Conservation (phyloP, 106 monocot species). For the Allium fistulosum region DNA sequence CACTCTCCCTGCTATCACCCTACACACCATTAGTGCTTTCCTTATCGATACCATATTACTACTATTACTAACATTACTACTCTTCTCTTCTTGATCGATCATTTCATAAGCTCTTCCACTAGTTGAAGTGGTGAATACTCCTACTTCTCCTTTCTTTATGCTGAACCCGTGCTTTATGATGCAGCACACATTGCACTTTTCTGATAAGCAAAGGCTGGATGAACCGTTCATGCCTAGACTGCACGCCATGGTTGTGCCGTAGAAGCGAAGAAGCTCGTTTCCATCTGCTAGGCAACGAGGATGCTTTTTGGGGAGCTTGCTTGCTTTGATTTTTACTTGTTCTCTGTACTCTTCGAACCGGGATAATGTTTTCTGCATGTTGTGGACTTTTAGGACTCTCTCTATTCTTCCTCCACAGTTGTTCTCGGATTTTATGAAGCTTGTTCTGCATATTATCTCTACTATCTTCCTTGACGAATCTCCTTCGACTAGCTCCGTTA, state of each 20-base stretch:
- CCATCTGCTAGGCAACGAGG: slow-evolving; percentile 95
- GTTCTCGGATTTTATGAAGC: slow-evolving; percentile 62
- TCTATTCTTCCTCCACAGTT: slow-evolving; percentile 56
- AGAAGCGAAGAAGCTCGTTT: slow-evolving; percentile 83
- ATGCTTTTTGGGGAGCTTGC: slow-evolving; percentile 88
- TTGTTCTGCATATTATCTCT: slow-evolving; percentile 93
- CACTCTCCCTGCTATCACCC: slow-evolving; percentile 87
- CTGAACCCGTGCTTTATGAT: slow-evolving; percentile 79
- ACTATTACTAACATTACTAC: neutral
- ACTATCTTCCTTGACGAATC: slow-evolving; percentile 98
- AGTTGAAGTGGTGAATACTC: slow-evolving; percentile 90
- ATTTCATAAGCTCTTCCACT: slow-evolving; percentile 76
- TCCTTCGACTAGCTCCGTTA: slow-evolving; percentile 85
- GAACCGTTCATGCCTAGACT: slow-evolving; percentile 59
- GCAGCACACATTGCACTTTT: slow-evolving; percentile 65
- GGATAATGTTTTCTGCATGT: slow-evolving; percentile 79
- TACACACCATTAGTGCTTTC: slow-evolving; percentile 77
- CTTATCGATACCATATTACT: slow-evolving; percentile 7
- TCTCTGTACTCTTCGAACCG: slow-evolving; percentile 87
- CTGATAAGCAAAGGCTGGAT: slow-evolving; percentile 57
- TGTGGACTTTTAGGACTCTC: slow-evolving; percentile 89
- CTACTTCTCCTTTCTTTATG: slow-evolving; percentile 44
- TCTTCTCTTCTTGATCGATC: slow-evolving; percentile 35
- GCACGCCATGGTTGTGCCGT: slow-evolving; percentile 74
- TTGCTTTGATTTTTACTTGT: slow-evolving; percentile 63